Conservation (phyloP, 106 monocot genomes). For the Acorus calamus region DNA sequence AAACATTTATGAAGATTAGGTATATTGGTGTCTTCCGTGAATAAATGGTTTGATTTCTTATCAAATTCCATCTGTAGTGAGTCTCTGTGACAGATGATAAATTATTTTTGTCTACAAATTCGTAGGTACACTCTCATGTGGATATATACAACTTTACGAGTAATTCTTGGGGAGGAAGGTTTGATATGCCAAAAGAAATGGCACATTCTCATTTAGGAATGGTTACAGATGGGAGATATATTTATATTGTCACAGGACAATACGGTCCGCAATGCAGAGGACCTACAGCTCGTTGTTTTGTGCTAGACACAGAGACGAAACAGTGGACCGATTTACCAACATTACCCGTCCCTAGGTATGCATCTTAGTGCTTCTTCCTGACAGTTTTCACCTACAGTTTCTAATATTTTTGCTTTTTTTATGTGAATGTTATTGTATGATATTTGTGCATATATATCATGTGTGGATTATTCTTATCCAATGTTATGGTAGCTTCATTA, state of each 20-base stretch:
- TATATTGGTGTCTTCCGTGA: too few species aligned
- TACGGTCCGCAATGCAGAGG: slow-evolving; percentile 95
- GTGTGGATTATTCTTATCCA: too few species aligned
- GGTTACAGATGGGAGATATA: slow-evolving; percentile 83
- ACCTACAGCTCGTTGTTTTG: slow-evolving; percentile 68
- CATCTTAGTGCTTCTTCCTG: too few species aligned
- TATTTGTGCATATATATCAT: too few species aligned
- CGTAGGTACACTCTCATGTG: slow-evolving; percentile 95
- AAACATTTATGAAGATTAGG: too few species aligned
- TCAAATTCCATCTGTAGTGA: too few species aligned
- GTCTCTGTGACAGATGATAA: too few species aligned
- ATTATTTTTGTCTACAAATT: background rate
- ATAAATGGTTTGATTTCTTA: too few species aligned
- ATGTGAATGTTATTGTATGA: too few species aligned
- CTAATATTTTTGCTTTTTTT: too few species aligned
- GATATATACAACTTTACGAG: slow-evolving; percentile 78
- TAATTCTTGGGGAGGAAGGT: slow-evolving; percentile 79
- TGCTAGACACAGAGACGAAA: slow-evolving; percentile 66
- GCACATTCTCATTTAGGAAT: slow-evolving; percentile 97
- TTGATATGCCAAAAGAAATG: slow-evolving; percentile 96
- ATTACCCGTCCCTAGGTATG: slow-evolving; percentile 74
- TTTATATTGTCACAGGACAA: slow-evolving; percentile 83
- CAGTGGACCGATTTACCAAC: slow-evolving; percentile 70
- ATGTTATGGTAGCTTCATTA: too few species aligned
- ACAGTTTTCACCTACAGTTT: too few species aligned